Base-by-base conservation (phyloP, 2,329 filamentous ascomycete species). In the Bipolaris cookei region DNA sequence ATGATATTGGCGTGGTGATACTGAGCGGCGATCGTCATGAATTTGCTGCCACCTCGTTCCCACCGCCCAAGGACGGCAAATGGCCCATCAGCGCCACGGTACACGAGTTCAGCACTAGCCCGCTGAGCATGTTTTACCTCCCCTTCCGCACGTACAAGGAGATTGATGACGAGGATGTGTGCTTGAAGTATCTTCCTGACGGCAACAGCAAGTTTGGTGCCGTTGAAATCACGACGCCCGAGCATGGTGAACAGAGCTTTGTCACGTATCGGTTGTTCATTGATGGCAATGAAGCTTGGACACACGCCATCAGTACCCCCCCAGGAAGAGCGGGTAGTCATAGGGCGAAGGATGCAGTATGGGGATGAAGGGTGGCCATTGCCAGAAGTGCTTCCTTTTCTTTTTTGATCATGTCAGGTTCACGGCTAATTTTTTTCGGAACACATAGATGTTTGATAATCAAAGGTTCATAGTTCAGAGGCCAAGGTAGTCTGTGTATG, bases 11-110 rank as follows among this genome's bases (percentile, higher is more conserved):
- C 21, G 88, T 98, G 6, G 83, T 97, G 3, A 82, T 98, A 11
- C 81, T 99, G 10, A 95, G 90, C 14, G 95, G 95, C 0, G 95
- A 99, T 71, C 84, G 95, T n/a, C 95, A 99, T 72, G 95, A 99
- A 76, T 98, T 98, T 75, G 95, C 91, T 1, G 93, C 94, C 0
- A 98, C 94, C 0, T 87, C 88, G 0, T 88, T 88, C 67, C 85
- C 85, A 7, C 83, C 84, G 13, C 78, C 89, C 82, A 14, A 87
- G 84, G n/a, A 86, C 82, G 60, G 81, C 65, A 50, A 82, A 79
- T 61, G 85, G 86, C 46, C 84, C 76, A 54, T 73, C 2, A 74
- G 69, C 34, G 68, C 75, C 1, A 72, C 72, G 1, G 90, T 96
- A 0, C 89, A 96, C 68, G 95, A 99, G 75, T 98, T 97, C 76